These are phyloP conservation scores for Exophiala lecanii-corni DNA, from an alignment of 2,329 filamentous ascomycete genomes.

Conservation along the genomic window DNA sequence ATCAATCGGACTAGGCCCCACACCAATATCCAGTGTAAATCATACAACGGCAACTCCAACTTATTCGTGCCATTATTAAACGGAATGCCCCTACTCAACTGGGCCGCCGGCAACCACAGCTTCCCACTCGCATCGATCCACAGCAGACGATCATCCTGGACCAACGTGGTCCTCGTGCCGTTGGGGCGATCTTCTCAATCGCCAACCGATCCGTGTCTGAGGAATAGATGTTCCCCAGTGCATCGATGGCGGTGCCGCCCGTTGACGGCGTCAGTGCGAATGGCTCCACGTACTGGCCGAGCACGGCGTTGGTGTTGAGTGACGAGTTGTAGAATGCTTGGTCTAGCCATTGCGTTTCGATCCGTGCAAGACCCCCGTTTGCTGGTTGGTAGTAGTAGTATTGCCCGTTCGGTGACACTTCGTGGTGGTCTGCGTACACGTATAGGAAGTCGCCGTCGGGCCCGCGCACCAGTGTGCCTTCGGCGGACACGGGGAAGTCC, in stretches of 20 bases:
- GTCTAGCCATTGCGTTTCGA: conserved; percentile 34
- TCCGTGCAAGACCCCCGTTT: conserved; percentile 33
- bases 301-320: conserved; percentile 25
- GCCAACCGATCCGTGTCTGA: conserved; percentile 31
- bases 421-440: conserved; percentile 36
- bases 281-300: conserved; percentile 28
- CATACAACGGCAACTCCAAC: conserved; percentile 11
- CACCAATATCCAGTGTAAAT: conserved; percentile 16
- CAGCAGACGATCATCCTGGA: conserved; percentile 14
- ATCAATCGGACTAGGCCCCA: conserved; percentile 12
- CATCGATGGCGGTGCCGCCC: conserved; percentile 37
- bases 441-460: conserved; percentile 24
- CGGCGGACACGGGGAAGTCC: conserved; percentile 30
- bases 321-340: conserved; percentile 33
- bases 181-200: conserved; percentile 17
- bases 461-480: conserved; percentile 28
- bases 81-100: conserved; percentile 14
- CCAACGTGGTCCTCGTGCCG: conserved; percentile 12
- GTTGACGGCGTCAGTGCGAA: conserved; percentile 35
- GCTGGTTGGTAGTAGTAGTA: conserved; percentile 38
- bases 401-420: conserved; percentile 36
- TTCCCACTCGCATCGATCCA: conserved; percentile 15
- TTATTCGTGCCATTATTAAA: conserved; percentile 11
- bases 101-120: conserved; percentile 19
- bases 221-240: conserved; percentile 35